Conservation (phyloP, 257 asterid genomes). For the Solanum pinnatisectum region DNA sequence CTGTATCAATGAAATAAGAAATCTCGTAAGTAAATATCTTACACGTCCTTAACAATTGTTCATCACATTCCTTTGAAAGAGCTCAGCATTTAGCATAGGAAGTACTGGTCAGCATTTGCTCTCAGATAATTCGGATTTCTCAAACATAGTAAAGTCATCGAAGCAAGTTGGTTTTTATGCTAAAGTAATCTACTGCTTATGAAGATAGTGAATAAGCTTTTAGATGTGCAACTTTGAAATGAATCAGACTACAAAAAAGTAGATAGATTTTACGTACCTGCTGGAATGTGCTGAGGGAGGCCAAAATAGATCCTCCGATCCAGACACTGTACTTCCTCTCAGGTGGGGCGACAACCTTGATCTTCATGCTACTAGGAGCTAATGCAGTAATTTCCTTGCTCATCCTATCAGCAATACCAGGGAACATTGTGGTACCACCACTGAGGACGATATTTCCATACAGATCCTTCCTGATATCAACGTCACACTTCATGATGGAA, state of each 20-base stretch:
- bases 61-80: background rate
- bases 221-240: background rate
- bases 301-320: conserved; percentile 9
- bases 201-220: background rate
- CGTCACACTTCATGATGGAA: conserved; percentile 28
- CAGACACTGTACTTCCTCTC: conserved; percentile 12
- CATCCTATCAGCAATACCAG: conserved; percentile 13
- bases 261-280: background rate
- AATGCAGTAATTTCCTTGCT: conserved; percentile 9
- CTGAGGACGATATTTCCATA: conserved; percentile 22
- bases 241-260: background rate
- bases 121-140: background rate
- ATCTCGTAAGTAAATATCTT: background rate
- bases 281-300: conserved; percentile 12
- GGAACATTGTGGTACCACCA: conserved; percentile 25
- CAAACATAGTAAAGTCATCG: background rate
- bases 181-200: background rate
- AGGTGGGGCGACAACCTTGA: conserved; percentile 9
- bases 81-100: background rate
- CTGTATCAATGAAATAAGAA: background rate
- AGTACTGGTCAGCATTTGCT: background rate
- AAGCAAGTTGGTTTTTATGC: background rate
- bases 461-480: conserved; percentile 25
- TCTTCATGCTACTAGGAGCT: conserved; percentile 13
- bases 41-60: background rate